These are phyloP conservation scores for Suillus subalutaceus DNA, from an alignment of 768 basidiomycete genomes.

Conservation along the genomic window DNA sequence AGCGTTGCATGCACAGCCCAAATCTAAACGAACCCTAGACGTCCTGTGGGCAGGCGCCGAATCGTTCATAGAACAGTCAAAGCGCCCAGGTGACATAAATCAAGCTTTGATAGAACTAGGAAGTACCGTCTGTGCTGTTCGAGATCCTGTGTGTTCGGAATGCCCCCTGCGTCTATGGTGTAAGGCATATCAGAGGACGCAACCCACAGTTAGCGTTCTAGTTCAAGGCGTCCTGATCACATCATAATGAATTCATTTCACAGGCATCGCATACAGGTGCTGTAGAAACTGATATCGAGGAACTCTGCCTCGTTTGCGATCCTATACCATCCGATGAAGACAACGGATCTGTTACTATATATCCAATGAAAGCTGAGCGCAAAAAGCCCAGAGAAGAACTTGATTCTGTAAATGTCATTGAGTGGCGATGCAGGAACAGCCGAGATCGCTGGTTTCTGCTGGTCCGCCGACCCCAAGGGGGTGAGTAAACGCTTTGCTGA, in stretches of 20 bases:
- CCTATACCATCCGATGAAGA: constrained; percentile 43
- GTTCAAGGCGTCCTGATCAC: neutral
- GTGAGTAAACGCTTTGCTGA: constrained; percentile 39
- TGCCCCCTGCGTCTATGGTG: constrained; percentile 80
- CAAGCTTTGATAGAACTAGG: constrained; percentile 95
- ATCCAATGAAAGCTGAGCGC: constrained; percentile 83
- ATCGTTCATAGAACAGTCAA: constrained; percentile 58
- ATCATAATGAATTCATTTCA: neutral
- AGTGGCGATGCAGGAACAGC: constrained; percentile 57
- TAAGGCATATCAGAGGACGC: constrained; percentile 50
- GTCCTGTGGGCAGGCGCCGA: constrained; percentile 82
- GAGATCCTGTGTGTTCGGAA: constrained; percentile 68
- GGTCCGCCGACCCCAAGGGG: constrained; percentile 80
- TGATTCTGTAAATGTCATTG: constrained; percentile 84
- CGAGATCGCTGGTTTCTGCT: constrained; percentile 69
- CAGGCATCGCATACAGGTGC: constrained; percentile 7
- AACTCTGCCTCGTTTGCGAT: constrained; percentile 70
- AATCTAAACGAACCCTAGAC: constrained; percentile 76
- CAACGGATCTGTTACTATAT: constrained; percentile 58
- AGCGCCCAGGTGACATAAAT: constrained; percentile 81
- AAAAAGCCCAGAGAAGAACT: constrained; percentile 86
- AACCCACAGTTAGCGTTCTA: constrained; percentile 18
- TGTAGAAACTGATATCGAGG: constrained; percentile 68
- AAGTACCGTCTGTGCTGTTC: constrained; percentile 88
- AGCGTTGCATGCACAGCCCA: constrained; percentile 80